Percentiles rank a stretch among this genome's conserved stretches.
Evolutionary conservation across 164 flowering plant species (phyloP).

Genomic region (Litsea cubeba): DNA sequence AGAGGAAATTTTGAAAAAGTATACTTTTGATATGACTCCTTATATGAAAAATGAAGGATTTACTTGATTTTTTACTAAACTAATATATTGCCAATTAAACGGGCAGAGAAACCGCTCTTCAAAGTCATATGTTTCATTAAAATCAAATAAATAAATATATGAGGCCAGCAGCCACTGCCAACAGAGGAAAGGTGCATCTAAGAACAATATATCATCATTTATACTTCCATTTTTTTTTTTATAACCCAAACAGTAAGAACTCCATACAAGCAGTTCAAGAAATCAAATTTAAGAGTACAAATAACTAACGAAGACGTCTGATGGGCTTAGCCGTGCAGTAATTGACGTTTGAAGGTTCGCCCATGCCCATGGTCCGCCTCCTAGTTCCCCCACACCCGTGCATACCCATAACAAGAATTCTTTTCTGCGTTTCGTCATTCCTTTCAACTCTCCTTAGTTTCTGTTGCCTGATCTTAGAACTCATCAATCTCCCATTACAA

Average conservation of each 20-base stretch:
- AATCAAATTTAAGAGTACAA: no score
- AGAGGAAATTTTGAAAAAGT: no score
- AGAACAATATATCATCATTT: no score
- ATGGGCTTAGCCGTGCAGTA: background rate
- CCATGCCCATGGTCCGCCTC: background rate
- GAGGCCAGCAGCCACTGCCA: no score
- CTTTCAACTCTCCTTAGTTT: slow-evolving; percentile 38
- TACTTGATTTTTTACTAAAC: no score
- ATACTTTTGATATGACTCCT: no score
- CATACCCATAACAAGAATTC: slow-evolving; percentile 8
- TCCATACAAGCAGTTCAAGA: background rate
- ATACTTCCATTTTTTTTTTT: no score
- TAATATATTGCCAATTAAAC: no score
- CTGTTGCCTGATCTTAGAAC: slow-evolving; percentile 12
- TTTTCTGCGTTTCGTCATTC: slow-evolving; percentile 35
- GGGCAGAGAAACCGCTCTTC: no score
- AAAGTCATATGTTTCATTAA: no score
- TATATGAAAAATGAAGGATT: no score
- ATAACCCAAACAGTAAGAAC: background rate
- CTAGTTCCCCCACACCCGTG: slow-evolving; percentile 6
- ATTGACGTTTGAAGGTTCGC: background rate
- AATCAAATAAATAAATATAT: no score
- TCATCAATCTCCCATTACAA: slow-evolving; percentile 17
- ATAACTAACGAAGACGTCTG: background rate
- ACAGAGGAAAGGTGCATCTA: background rate